A percentile compares a stretch with the other conserved stretches of the same genome.
These are phyloP conservation scores for Entomortierella lignicola DNA, from an alignment of 192 early-diverging fungal species.

Conservation along the genomic window DNA sequence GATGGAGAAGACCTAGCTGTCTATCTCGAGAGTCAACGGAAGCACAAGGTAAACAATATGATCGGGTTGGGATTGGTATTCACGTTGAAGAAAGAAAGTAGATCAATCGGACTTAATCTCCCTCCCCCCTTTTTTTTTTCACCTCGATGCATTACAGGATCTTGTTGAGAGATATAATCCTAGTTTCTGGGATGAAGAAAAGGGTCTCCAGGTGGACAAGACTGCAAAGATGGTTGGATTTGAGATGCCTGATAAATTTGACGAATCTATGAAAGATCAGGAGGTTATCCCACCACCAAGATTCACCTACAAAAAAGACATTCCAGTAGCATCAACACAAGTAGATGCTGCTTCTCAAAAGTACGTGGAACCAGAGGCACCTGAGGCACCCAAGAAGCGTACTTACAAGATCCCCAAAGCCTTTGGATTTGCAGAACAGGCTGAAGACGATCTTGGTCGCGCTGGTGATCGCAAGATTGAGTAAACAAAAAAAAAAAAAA, in stretches of 20 bases:
- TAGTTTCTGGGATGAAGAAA: slow-evolving; percentile 50
- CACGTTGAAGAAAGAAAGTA: background rate
- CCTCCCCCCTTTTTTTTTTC: background rate
- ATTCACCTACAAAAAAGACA: slow-evolving; percentile 29
- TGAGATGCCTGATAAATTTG: slow-evolving; percentile 41
- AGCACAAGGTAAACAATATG: slow-evolving; percentile 33
- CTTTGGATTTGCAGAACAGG: slow-evolving; percentile 49
- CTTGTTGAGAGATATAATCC: slow-evolving; percentile 54
- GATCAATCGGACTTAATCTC: background rate
- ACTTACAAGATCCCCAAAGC: slow-evolving; percentile 50
- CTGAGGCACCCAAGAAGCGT: slow-evolving; percentile 45
- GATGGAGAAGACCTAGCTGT: slow-evolving; percentile 38
- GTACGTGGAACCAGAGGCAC: slow-evolving; percentile 30
- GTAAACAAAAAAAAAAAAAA: slow-evolving; percentile 2
- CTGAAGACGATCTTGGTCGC: slow-evolving; percentile 42
- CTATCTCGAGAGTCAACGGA: slow-evolving; percentile 49
- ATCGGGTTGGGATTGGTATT: background rate
- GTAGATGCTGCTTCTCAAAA: slow-evolving; percentile 1
- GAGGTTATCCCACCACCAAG: slow-evolving; percentile 19
- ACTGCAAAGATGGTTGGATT: slow-evolving; percentile 54
- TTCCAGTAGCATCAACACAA: slow-evolving; percentile 1
- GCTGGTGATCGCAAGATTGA: slow-evolving; percentile 48
- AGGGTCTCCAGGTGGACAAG: slow-evolving; percentile 51
- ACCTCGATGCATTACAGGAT: slow-evolving; percentile 9
- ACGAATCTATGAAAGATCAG: slow-evolving; percentile 20